Conservation (phyloP, 768 basidiomycete genomes). For the Termitomyces sp. region DNA sequence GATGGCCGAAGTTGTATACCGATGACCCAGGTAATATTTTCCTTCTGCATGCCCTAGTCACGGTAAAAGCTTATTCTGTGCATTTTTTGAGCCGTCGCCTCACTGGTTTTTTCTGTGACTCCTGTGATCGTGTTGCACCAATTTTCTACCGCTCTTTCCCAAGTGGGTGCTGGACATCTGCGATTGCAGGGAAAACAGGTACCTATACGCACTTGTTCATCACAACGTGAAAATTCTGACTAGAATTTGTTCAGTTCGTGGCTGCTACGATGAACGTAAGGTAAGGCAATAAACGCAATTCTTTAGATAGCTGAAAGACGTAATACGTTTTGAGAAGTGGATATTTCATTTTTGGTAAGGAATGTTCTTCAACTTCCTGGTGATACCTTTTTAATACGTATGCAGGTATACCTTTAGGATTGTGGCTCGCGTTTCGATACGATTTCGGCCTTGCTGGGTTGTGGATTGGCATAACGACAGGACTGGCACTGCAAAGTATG, state of each 20-base stretch:
- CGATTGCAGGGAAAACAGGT: slow-evolving; percentile 77
- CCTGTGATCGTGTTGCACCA: slow-evolving; percentile 32
- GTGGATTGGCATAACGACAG: background rate
- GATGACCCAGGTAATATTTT: background rate
- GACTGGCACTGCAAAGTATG: background rate
- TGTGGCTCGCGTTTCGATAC: slow-evolving; percentile 2
- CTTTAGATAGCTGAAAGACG: background rate
- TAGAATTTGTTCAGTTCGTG: slow-evolving; percentile 35
- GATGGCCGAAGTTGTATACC: background rate
- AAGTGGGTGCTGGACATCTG: slow-evolving; percentile 67
- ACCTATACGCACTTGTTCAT: slow-evolving; percentile 4
- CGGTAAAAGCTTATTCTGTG: background rate
- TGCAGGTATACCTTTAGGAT: slow-evolving; percentile 1
- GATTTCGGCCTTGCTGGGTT: slow-evolving; percentile 1
- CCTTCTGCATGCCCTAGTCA: background rate
- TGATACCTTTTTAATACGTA: background rate
- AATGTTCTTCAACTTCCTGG: background rate
- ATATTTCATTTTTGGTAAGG: slow-evolving; percentile 1
- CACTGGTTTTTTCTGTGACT: slow-evolving; percentile 57
- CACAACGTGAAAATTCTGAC: background rate
- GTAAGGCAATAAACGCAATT: slow-evolving; percentile 20
- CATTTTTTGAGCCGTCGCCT: slow-evolving; percentile 40
- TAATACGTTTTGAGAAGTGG: background rate
- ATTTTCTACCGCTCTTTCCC: slow-evolving; percentile 70
- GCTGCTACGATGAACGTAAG: slow-evolving; percentile 77